phyloP scores from a whole-genome alignment of 2,329 filamentous ascomycete species.

The Periconia digitata region DNA sequence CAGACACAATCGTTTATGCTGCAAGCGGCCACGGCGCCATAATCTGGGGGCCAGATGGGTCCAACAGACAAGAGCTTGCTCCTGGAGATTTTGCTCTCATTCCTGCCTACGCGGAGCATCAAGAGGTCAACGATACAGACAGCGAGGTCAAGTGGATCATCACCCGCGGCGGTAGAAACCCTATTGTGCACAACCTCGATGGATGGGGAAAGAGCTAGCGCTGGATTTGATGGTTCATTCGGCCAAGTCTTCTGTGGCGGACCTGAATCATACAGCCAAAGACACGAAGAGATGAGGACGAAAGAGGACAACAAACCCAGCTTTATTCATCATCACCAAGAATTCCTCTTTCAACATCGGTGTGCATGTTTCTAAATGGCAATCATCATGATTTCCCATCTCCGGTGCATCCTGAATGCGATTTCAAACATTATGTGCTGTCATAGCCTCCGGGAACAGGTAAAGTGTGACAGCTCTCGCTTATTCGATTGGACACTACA shows the following conservation, averaged over 20 bases:
- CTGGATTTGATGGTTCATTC: not conserved
- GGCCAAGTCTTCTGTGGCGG: not conserved
- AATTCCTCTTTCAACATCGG: no score
- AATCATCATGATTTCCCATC: no score
- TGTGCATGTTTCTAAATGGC: no score
- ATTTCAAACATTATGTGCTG: no score
- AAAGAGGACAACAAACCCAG: no score
- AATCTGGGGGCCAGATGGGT: constrained; percentile 56
- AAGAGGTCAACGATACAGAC: constrained; percentile 67
- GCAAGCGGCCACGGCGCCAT: constrained; percentile 63
- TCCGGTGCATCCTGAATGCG: no score
- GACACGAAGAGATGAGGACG: no score
- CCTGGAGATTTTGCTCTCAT: constrained; percentile 71
- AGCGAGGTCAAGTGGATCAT: constrained; percentile 68
- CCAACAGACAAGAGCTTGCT: constrained; percentile 58
- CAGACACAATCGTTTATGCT: constrained; percentile 70
- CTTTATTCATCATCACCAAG: no score
- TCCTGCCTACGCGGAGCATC: constrained; percentile 70
- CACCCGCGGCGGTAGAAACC: constrained; percentile 61
- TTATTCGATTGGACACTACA: no score
- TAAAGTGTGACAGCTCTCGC: no score
- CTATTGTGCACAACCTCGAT: constrained; percentile 63
- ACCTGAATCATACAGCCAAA: not conserved
- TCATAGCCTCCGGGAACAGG: no score
- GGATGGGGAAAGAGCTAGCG: constrained; percentile 56